Percentiles rank a stretch among this genome's conserved stretches.
Evolutionary conservation across 768 basidiomycete species (phyloP).

Genomic region (Mycena vulgaris): DNA sequence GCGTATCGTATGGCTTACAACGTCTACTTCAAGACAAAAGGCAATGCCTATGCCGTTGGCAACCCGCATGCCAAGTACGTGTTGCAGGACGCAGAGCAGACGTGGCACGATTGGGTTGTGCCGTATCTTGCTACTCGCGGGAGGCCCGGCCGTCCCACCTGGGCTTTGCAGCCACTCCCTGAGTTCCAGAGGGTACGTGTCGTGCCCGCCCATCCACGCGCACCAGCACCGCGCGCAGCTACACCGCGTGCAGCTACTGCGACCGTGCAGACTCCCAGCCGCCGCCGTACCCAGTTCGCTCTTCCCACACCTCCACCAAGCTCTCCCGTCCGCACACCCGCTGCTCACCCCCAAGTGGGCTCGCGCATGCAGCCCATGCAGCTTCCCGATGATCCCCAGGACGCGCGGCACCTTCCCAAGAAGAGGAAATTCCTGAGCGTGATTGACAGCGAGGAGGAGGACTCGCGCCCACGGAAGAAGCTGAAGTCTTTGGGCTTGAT

Average conservation of each 20-base stretch:
- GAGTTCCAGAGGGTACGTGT: not conserved
- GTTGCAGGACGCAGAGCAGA: constrained; percentile 10
- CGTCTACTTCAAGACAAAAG: constrained; percentile 11
- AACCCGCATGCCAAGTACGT: not conserved
- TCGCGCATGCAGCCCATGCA: no score
- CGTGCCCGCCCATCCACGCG: not conserved
- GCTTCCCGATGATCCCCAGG: no score
- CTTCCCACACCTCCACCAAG: no score
- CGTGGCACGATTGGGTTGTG: constrained; percentile 19
- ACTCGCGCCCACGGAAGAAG: constrained; percentile 1
- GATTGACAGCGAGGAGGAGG: constrained; percentile 7
- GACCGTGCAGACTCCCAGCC: not conserved
- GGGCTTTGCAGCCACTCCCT: constrained; percentile 20
- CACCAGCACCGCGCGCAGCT: not conserved
- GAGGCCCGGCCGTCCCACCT: constrained; percentile 2
- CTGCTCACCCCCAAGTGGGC: not conserved
- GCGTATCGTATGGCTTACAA: not conserved
- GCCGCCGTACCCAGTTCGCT: not conserved
- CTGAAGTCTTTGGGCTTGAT: not conserved
- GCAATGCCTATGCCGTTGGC: not conserved
- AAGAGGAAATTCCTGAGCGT: constrained; percentile 3
- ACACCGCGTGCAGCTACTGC: not conserved
- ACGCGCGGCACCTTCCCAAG: no score
- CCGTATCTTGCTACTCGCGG: not conserved
- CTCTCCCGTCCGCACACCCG: not conserved